Evolutionary conservation across 129 eudicot species (phyloP).

Genomic region (Centella asiatica): DNA sequence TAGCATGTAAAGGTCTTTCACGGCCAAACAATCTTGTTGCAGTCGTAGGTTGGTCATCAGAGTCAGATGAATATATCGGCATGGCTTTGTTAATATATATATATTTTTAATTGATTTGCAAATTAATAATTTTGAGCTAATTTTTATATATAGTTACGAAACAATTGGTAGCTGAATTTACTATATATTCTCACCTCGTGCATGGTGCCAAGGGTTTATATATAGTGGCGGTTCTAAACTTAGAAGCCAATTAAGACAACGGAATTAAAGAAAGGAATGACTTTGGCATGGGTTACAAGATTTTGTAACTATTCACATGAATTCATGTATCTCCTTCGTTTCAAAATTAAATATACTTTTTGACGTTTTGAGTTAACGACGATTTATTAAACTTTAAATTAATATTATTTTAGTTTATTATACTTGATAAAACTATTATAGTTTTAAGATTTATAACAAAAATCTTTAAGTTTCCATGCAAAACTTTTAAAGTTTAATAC

Average conservation of each 20-base stretch:
- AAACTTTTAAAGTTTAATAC: too few relatives aligned
- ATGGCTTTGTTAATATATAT: constrained; percentile 16
- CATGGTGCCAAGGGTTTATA: neutral
- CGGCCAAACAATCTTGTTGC: constrained; percentile 29
- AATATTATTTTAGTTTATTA: too few relatives aligned
- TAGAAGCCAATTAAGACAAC: constrained; percentile 34
- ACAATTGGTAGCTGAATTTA: neutral
- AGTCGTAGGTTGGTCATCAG: constrained; percentile 28
- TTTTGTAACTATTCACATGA: neutral
- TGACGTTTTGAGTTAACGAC: too few relatives aligned
- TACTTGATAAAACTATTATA: too few relatives aligned
- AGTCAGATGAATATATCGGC: constrained; percentile 52
- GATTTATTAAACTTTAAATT: too few relatives aligned
- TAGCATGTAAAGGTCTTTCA: constrained; percentile 44
- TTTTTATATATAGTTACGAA: neutral
- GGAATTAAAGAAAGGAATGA: constrained; percentile 57
- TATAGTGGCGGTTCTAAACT: constrained; percentile 29
- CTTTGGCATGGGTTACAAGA: constrained; percentile 45
- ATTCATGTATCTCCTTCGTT: too few relatives aligned
- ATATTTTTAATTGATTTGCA: neutral
- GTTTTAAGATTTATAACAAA: too few relatives aligned
- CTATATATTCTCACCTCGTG: constrained; percentile 11
- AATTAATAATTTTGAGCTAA: too few relatives aligned
- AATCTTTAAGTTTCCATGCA: too few relatives aligned
- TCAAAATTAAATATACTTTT: too few relatives aligned